Evolutionary conservation across 176 grass and related monocot species (phyloP).

Genomic region (Echinochloa phyllopogon): DNA sequence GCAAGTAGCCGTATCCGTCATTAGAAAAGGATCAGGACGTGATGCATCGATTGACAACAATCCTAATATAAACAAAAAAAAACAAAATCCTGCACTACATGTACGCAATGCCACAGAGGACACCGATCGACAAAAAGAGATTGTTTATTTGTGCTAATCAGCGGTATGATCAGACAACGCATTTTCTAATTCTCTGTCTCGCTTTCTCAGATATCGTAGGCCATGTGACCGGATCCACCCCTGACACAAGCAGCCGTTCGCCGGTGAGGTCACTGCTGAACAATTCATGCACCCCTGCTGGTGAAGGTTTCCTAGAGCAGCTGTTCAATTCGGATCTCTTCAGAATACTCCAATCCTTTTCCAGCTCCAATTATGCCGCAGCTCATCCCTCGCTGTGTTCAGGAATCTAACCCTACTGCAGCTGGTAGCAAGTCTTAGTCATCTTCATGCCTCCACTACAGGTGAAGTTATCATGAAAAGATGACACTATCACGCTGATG

Average conservation of each 20-base stretch:
- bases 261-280: conserved; percentile 45
- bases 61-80: not conserved
- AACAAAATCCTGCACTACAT: not conserved
- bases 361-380: not conserved
- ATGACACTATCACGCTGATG: not conserved
- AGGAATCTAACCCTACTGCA: not conserved
- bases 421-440: conserved; percentile 14
- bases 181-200: not conserved
- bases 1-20: not conserved
- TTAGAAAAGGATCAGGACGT: not conserved
- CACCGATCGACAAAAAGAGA: not conserved
- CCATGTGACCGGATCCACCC: conserved; percentile 45
- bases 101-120: not conserved
- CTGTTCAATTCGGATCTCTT: conserved; percentile 9
- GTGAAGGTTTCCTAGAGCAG: not conserved
- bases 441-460: conserved; percentile 17
- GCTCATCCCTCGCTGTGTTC: not conserved
- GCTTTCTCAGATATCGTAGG: not conserved
- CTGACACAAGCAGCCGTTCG: conserved; percentile 34
- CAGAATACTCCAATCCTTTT: not conserved
- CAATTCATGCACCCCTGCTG: not conserved
- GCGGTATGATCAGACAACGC: not conserved
- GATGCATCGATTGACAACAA: not conserved
- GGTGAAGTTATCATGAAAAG: conserved; percentile 25
- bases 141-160: not conserved